Base-by-base conservation (phyloP, 805 yeast genomes). In the Nakazawaea laoshanensis region DNA sequence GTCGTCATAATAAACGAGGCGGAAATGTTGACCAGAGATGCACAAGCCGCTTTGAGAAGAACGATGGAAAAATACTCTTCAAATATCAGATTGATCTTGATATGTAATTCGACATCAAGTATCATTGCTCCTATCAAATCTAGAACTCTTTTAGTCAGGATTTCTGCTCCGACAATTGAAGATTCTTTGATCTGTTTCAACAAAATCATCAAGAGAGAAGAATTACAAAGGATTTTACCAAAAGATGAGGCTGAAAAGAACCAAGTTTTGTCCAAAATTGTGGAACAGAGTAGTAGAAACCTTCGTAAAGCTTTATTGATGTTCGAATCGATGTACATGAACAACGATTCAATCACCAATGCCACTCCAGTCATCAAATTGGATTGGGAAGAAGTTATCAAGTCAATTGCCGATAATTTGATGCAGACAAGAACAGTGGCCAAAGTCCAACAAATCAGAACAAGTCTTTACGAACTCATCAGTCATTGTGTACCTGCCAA, bases 1-100 rank as follows among this genome's bases (percentile, higher is more conserved):
- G 76, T 84, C 37, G 94, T 85, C 17, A 70, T 88, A 10, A 87
- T 88, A 30, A 87, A 88, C 50, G 96, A 88, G 53, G 96, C 96
- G 0, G 95, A 88, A 42, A 73, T 85, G 5, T 63, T 88, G 41
- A 78, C 87, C 14, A 71, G 95, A 55, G 96, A 88, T 53, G 96
- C 96, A 0, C 96, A 88, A 52, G 94, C 96, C 4, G 96, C 96
- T 0, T 61, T 88, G 40, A 76, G 96, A 68, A 71, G 96, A 57
- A 88, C 96, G 1, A 88, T 88, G 95, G 96, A 88, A 52, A 88
- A 86, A 52, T 88, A 86, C 55, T 84, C 96, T 2, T 69, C 80
- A 16, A 88, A 86, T 49, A 75, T 92, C 44, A 71, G 99, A 40
- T 62, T 92, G 41, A 72, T 92, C 22, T 61, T 92, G 61, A 67